These are phyloP conservation scores for Mytilinidion resinicola DNA, from an alignment of 495 filamentous ascomycete species.

Conservation along the genomic window DNA sequence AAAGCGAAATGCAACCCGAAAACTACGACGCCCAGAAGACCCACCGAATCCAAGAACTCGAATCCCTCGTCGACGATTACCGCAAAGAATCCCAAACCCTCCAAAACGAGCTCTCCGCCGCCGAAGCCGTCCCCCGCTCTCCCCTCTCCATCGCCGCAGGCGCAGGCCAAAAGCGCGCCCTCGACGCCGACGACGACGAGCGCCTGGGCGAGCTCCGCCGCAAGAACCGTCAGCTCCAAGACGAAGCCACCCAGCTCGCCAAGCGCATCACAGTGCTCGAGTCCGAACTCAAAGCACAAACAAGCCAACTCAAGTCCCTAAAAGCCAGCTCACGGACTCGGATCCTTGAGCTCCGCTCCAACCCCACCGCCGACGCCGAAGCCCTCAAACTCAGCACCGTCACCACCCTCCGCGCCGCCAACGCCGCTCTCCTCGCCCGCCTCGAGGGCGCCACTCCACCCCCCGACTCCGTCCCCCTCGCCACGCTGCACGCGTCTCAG, in stretches of 20 bases:
- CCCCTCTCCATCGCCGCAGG: conserved; percentile 36
- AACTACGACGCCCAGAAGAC: conserved; percentile 69
- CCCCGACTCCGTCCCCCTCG: conserved; percentile 59
- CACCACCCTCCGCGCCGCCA: conserved; percentile 70
- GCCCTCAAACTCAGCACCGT: conserved; percentile 76
- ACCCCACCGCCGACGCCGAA: conserved; percentile 79
- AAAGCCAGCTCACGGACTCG: conserved; percentile 71
- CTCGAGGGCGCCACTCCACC: conserved; percentile 47
- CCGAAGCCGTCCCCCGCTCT: conserved; percentile 35
- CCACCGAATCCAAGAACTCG: conserved; percentile 71
- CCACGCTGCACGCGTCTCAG: conserved; percentile 63
- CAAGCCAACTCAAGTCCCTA: conserved; percentile 64
- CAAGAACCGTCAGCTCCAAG: conserved; percentile 79
- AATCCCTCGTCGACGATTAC: conserved; percentile 80
- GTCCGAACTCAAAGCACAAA: conserved; percentile 65
- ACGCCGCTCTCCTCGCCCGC: conserved; percentile 70
- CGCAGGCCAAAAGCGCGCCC: conserved; percentile 54
- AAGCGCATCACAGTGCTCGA: conserved; percentile 58
- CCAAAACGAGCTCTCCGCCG: conserved; percentile 62
- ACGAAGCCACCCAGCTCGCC: conserved; percentile 63
- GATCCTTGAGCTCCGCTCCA: conserved; percentile 77
- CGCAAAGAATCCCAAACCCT: conserved; percentile 72
- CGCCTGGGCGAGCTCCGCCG: conserved; percentile 75
- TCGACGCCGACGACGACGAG: conserved; percentile 58
- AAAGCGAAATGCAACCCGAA: conserved; percentile 73